Evolutionary conservation across 148 eudicot genomes (phyloP).

Genomic region (Cornus controversa): DNA sequence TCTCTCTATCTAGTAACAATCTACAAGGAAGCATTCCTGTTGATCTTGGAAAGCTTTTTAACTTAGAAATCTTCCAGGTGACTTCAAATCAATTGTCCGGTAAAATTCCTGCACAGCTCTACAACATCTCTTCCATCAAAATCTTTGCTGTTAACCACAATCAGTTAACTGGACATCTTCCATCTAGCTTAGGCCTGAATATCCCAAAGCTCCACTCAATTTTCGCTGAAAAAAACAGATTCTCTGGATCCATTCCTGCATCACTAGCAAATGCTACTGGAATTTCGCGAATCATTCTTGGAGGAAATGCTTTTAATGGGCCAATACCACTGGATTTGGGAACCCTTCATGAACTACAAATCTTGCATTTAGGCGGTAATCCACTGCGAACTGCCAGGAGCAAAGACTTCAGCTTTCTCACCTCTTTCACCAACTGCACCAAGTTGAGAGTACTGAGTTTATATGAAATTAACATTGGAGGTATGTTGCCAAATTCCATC

Average conservation of each 20-base stretch:
- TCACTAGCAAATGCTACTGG: no score
- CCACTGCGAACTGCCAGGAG: slow-evolving; percentile 6
- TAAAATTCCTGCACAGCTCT: not conserved
- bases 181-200: slow-evolving; percentile 5
- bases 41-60: not conserved
- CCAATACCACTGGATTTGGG: slow-evolving; percentile 4
- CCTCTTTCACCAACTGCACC: slow-evolving; percentile 22
- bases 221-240: no score
- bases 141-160: not conserved
- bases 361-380: slow-evolving; percentile 12
- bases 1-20: not conserved
- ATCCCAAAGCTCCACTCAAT: slow-evolving; percentile 4
- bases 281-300: no score
- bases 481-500: slow-evolving; percentile 16
- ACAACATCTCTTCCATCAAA: slow-evolving; percentile 8
- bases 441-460: slow-evolving; percentile 8
- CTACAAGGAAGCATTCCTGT: slow-evolving; percentile 1
- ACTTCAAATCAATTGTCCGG: not conserved
- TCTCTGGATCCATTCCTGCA: no score
- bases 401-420: slow-evolving; percentile 9
- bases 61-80: not conserved
- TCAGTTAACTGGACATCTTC: not conserved
- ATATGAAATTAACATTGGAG: not conserved
- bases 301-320: no score
- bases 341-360: slow-evolving; percentile 8